A percentile compares a stretch with the other conserved stretches of the same genome.
Evolutionary conservation across 140 eudicot species (phyloP).

Genomic region (Flaveria floridana): DNA sequence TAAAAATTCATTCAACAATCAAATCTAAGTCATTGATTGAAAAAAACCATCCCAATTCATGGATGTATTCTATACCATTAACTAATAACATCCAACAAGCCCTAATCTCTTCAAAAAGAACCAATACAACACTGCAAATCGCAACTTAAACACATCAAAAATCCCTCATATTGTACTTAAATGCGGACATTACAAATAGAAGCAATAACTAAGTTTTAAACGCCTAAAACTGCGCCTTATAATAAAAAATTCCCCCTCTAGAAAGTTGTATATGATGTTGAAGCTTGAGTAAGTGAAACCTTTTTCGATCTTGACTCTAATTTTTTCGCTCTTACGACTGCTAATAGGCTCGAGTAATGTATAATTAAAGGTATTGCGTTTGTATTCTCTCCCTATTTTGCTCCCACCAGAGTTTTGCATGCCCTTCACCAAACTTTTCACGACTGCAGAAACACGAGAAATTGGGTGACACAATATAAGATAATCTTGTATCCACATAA

Average conservation of each 20-base stretch:
- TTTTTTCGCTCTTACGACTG: conserved; percentile 14
- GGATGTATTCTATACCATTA: not conserved
- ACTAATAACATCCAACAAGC: conserved; percentile 28
- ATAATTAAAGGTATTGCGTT: conserved; percentile 69
- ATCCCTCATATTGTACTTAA: not conserved
- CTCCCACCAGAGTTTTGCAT: conserved; percentile 98
- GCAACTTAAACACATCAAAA: conserved; percentile 18
- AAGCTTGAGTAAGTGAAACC: conserved; percentile 3
- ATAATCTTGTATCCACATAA: too few relatives aligned
- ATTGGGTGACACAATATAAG: not conserved
- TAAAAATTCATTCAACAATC: not conserved
- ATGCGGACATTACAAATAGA: conserved; percentile 24
- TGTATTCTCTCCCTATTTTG: conserved; percentile 95
- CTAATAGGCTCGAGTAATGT: conserved; percentile 18
- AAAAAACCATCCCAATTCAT: not conserved
- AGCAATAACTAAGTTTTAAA: conserved; percentile 13
- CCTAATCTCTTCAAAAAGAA: conserved; percentile 18
- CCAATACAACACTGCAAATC: conserved; percentile 24
- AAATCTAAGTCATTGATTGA: not conserved
- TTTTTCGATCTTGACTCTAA: not conserved
- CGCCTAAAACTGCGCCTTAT: conserved; percentile 18
- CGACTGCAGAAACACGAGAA: conserved; percentile 55
- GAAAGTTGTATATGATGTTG: conserved; percentile 29
- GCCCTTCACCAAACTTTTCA: conserved; percentile 84
- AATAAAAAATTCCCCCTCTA: conserved; percentile 32